Conservation (phyloP, 306 rosid species). For the Lotus japonicus region DNA sequence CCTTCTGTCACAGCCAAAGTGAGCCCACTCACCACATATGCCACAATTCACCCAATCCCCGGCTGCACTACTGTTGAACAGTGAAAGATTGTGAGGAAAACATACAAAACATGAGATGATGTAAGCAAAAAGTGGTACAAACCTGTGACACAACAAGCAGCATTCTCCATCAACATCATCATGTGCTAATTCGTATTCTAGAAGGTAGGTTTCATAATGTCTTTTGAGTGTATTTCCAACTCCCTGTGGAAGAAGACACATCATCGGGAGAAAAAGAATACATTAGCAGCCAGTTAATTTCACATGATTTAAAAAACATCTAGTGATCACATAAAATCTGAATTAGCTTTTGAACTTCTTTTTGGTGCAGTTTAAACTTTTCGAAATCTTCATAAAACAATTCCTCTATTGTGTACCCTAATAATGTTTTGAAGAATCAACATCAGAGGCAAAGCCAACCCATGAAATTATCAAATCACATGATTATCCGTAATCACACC, state of each 20-base stretch:
- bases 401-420: neutral
- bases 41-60: slow-evolving; percentile 99
- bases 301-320: neutral
- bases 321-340: neutral
- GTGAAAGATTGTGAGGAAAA: slow-evolving; percentile 12
- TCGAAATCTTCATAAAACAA: neutral
- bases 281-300: slow-evolving; percentile 15
- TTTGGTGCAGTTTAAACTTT: neutral
- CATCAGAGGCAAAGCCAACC: neutral
- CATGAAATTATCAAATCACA: neutral
- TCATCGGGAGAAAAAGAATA: neutral
- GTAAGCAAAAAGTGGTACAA: slow-evolving; percentile 13
- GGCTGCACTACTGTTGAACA: slow-evolving; percentile 90
- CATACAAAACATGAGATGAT: neutral
- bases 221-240: slow-evolving; percentile 98
- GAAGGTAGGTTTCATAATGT: slow-evolving; percentile 96
- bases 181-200: slow-evolving; percentile 94
- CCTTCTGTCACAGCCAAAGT: slow-evolving; percentile 98
- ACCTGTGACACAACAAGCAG: slow-evolving; percentile 99
- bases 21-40: slow-evolving; percentile 99
- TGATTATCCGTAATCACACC: neutral
- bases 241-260: slow-evolving; percentile 53
- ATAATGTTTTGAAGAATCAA: neutral
- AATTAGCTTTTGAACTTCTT: neutral
- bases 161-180: slow-evolving; percentile 99